Evolutionary conservation across 768 basidiomycete genomes (phyloP).

Genomic region (Phallus indusiatus): DNA sequence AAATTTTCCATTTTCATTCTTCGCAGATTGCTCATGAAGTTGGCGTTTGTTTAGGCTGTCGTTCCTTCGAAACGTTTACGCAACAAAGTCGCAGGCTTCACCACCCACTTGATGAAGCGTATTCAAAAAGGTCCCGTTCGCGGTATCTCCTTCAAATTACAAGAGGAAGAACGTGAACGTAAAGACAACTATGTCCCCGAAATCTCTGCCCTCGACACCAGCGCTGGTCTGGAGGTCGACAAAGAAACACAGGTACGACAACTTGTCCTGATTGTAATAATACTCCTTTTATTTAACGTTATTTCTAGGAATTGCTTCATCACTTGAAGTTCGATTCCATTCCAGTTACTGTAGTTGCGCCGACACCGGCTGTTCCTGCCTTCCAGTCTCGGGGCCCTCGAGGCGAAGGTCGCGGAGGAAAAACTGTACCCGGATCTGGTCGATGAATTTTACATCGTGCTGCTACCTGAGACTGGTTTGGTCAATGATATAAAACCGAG

Average conservation of each 20-base stretch:
- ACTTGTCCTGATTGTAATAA: neutral
- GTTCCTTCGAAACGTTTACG: slow-evolving; percentile 98
- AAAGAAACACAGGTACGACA: slow-evolving; percentile 80
- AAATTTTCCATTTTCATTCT: slow-evolving; percentile 1
- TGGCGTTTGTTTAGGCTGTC: slow-evolving; percentile 44
- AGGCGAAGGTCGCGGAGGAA: slow-evolving; percentile 27
- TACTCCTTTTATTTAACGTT: neutral
- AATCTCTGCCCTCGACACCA: slow-evolving; percentile 87
- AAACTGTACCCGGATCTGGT: slow-evolving; percentile 75
- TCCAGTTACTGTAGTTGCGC: slow-evolving; percentile 57
- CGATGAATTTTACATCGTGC: slow-evolving; percentile 20
- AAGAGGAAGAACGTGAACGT: slow-evolving; percentile 98
- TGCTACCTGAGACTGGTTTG: no score
- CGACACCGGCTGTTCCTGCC: slow-evolving; percentile 41
- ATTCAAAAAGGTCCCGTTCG: slow-evolving; percentile 97
- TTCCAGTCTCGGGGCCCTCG: slow-evolving; percentile 66
- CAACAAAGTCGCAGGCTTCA: slow-evolving; percentile 99
- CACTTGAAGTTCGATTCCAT: slow-evolving; percentile 94
- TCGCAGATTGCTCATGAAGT: neutral
- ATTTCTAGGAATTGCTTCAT: slow-evolving; percentile 68
- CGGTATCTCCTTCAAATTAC: slow-evolving; percentile 99
- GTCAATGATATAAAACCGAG: no score
- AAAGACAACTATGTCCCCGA: slow-evolving; percentile 99
- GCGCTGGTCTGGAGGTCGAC: slow-evolving; percentile 69
- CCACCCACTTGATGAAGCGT: slow-evolving; percentile 99